Percentiles rank a stretch among this genome's conserved stretches.
These are phyloP conservation scores for Kurtzmaniella quercitrusa DNA, from an alignment of 1,139 yeast species.

Conservation along the genomic window DNA sequence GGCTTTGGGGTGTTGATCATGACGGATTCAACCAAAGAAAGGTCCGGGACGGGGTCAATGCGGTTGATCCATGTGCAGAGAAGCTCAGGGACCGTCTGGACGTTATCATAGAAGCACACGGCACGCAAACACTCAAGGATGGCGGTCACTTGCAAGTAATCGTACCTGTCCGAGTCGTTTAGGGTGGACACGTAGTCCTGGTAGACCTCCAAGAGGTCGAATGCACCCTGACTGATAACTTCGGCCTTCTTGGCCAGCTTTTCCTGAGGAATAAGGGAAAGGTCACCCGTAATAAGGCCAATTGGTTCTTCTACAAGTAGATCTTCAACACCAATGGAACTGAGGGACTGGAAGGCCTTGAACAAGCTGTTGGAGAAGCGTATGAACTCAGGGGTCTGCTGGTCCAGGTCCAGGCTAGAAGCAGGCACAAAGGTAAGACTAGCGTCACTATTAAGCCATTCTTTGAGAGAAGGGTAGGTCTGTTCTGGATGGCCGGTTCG, in stretches of 20 bases:
- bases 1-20: slow-evolving; percentile 44
- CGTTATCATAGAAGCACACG: slow-evolving; percentile 40
- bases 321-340: slow-evolving; percentile 21
- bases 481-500: slow-evolving; percentile 5
- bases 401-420: slow-evolving; percentile 15
- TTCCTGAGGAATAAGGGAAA: slow-evolving; percentile 13
- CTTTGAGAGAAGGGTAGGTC: slow-evolving; percentile 24
- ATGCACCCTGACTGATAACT: slow-evolving; percentile 21
- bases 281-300: slow-evolving; percentile 24
- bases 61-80: slow-evolving; percentile 62
- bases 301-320: slow-evolving; percentile 24
- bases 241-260: slow-evolving; percentile 8
- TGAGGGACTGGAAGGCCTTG: slow-evolving; percentile 30
- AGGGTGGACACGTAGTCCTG: slow-evolving; percentile 15
- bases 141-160: slow-evolving; percentile 36
- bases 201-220: slow-evolving; percentile 21
- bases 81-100: slow-evolving; percentile 41
- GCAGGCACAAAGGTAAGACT: slow-evolving; percentile 30
- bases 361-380: slow-evolving; percentile 29
- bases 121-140: slow-evolving; percentile 59
- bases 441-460: slow-evolving; percentile 31
- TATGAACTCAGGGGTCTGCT: slow-evolving; percentile 18
- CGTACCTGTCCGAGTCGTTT: slow-evolving; percentile 14
- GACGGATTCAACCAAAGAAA: slow-evolving; percentile 41
- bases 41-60: slow-evolving; percentile 58